Evolutionary conservation across 495 filamentous ascomycete species (phyloP).

Genomic region (Sporormia fimetaria): DNA sequence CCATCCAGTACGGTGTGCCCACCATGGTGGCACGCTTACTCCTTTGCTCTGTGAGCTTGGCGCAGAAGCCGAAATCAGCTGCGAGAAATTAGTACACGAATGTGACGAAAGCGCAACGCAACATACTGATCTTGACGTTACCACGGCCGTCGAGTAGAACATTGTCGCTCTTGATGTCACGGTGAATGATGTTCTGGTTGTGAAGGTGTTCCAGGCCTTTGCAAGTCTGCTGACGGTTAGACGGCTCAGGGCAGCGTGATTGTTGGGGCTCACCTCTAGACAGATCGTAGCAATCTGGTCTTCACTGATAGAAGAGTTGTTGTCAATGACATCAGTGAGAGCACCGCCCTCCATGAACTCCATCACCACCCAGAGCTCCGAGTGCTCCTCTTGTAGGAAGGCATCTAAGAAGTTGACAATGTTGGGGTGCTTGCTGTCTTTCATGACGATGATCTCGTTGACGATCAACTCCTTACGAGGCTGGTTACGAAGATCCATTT

Average conservation of each 20-base stretch:
- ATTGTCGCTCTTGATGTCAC: slow-evolving; percentile 98
- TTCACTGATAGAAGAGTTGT: slow-evolving; percentile 80
- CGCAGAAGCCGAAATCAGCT: slow-evolving; percentile 99
- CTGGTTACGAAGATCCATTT: slow-evolving; percentile 97
- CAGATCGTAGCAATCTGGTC: slow-evolving; percentile 97
- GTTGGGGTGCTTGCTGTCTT: slow-evolving; percentile 92
- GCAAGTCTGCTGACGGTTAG: slow-evolving; percentile 58
- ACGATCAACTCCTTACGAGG: slow-evolving; percentile 97
- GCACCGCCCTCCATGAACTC: slow-evolving; percentile 99
- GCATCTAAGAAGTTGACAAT: slow-evolving; percentile 99
- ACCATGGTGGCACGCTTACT: slow-evolving; percentile 98
- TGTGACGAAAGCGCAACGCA: neutral
- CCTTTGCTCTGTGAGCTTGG: slow-evolving; percentile 93
- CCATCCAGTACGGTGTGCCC: slow-evolving; percentile 99
- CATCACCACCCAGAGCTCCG: slow-evolving; percentile 98
- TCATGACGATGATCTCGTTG: slow-evolving; percentile 99
- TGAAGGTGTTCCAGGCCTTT: slow-evolving; percentile 89
- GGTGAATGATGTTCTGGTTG: slow-evolving; percentile 92
- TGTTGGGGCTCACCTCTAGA: slow-evolving; percentile 57
- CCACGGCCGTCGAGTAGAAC: slow-evolving; percentile 86
- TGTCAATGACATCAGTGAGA: slow-evolving; percentile 96
- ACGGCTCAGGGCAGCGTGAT: slow-evolving; percentile 5
- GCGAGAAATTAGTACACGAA: slow-evolving; percentile 28
- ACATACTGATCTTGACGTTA: slow-evolving; percentile 95
- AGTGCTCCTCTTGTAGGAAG: slow-evolving; percentile 82